Base-by-base conservation (phyloP, 2,329 filamentous ascomycete genomes). In the Periglandula ipomoeae region DNA sequence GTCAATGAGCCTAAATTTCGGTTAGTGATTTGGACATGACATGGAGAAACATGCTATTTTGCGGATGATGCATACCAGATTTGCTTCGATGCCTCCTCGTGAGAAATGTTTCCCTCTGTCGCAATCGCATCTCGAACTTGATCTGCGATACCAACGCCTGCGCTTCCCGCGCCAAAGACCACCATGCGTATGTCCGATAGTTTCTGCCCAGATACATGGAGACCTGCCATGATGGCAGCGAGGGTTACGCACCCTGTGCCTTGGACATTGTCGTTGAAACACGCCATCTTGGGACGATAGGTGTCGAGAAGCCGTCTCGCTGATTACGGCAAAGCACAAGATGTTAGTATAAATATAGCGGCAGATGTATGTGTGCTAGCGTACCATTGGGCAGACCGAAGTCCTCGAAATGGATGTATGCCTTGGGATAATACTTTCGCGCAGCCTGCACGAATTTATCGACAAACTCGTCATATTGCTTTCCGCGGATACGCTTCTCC, bases 201-300 rank as follows among this genome's bases (percentile, higher is more conserved):
- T 46, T 83, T 79, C 47, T 83, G 68, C 3, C 80, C 74, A 52
- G 75, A 81, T 7, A 91, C 81, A 51, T 87, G 79, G 7, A 90
- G 70, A 0, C 79, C 89, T 0, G 88, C 81, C 70, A 88, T 81
- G 53, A 95, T 83, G 1, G 85, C 89, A 0, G 89, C 89, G 0
- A 95, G 75, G 0, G 89, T 91, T 1, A 95, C 88, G 51, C 87
- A 91, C 0, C 89, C 89, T 0, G 89, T 95, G 1, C 89, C 89
- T 64, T 95, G 89, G 0, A 95, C 82, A 62, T 95, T 89, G 50
- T 95, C 89, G 59, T 95, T 95, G 73, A 95, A 95, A 63, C 88
- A 94, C 0, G 89, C 75, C 7, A 91, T 83, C 44, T 85, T 61
- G 0, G 82, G 74, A 1, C 84, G 78, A 58, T 93, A 95, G 32